Evolutionary conservation across 345 rosid species (phyloP).

Genomic region (Citrus medica): DNA sequence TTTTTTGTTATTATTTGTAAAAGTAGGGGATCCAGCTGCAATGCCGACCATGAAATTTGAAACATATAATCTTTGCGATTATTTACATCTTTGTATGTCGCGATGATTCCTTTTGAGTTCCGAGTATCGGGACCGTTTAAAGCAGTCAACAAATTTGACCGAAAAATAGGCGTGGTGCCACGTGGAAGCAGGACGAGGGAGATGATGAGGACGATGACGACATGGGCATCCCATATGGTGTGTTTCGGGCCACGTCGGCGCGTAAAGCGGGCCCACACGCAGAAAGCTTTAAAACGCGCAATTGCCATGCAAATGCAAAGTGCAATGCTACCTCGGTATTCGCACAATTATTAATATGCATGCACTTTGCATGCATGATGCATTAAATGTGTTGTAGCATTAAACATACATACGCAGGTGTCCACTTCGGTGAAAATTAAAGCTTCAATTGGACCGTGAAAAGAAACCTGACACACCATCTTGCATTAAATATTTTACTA

Average conservation of each 20-base stretch:
- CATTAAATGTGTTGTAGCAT: not conserved
- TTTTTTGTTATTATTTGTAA: not conserved
- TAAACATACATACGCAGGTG: not conserved
- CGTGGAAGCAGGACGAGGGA: slow-evolving; percentile 4
- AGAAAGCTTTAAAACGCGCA: not conserved
- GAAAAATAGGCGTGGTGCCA: not conserved
- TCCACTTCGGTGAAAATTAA: not conserved
- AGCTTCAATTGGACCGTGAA: not conserved
- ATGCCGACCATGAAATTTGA: not conserved
- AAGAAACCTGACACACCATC: not conserved
- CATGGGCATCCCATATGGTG: slow-evolving; percentile 20
- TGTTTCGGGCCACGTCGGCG: slow-evolving; percentile 15
- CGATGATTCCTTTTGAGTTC: not conserved
- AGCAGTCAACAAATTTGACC: not conserved
- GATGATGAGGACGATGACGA: slow-evolving; percentile 5
- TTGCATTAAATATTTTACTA: not conserved
- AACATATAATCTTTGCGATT: not conserved
- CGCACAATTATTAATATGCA: no score
- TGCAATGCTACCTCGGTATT: not conserved
- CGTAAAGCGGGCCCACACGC: not conserved
- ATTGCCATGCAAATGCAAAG: no score
- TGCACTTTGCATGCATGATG: not conserved
- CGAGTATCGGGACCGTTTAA: not conserved
- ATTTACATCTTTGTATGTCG: not conserved
- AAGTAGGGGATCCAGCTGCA: no score